Evolutionary conservation across 2,329 filamentous ascomycete species (phyloP).

Genomic region (Pseudocercospora cruenta): DNA sequence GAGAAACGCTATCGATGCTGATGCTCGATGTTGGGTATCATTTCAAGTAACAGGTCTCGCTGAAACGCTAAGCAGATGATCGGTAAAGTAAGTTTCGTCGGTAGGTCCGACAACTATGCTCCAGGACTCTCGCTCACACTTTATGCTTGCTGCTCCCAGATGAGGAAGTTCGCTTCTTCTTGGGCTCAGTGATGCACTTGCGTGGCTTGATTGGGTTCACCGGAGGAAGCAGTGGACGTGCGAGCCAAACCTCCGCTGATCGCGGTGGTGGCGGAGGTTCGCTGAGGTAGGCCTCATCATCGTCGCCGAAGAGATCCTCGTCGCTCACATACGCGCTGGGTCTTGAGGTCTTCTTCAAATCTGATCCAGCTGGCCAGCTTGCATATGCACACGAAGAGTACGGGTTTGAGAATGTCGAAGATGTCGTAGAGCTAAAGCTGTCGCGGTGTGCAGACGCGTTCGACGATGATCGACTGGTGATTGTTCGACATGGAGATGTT

Average conservation of each 20-base stretch:
- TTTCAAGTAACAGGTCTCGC: not conserved
- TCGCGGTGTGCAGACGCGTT: slow-evolving; percentile 19
- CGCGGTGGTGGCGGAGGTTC: slow-evolving; percentile 41
- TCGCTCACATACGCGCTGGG: slow-evolving; percentile 43
- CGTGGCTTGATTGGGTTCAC: slow-evolving; percentile 30
- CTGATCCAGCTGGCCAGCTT: slow-evolving; percentile 25
- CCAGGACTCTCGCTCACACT: slow-evolving; percentile 19
- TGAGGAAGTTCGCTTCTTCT: slow-evolving; percentile 28
- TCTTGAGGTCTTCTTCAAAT: slow-evolving; percentile 24
- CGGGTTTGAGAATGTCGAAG: slow-evolving; percentile 21
- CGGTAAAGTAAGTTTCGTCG: not conserved
- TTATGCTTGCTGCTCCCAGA: slow-evolving; percentile 23
- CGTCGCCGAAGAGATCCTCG: slow-evolving; percentile 42
- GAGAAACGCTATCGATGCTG: not conserved
- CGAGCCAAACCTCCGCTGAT: slow-evolving; percentile 39
- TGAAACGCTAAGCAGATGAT: not conserved
- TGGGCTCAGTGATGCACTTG: slow-evolving; percentile 21
- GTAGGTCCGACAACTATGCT: not conserved
- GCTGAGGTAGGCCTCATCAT: slow-evolving; percentile 37
- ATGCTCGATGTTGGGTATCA: not conserved
- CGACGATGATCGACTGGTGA: slow-evolving; percentile 22
- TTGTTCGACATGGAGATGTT: slow-evolving; percentile 22
- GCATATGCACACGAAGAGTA: slow-evolving; percentile 28
- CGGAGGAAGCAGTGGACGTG: slow-evolving; percentile 36
- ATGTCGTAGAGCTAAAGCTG: slow-evolving; percentile 17